Evolutionary conservation across 2,329 filamentous ascomycete genomes (phyloP).

Genomic region (Endothia cerciana): DNA sequence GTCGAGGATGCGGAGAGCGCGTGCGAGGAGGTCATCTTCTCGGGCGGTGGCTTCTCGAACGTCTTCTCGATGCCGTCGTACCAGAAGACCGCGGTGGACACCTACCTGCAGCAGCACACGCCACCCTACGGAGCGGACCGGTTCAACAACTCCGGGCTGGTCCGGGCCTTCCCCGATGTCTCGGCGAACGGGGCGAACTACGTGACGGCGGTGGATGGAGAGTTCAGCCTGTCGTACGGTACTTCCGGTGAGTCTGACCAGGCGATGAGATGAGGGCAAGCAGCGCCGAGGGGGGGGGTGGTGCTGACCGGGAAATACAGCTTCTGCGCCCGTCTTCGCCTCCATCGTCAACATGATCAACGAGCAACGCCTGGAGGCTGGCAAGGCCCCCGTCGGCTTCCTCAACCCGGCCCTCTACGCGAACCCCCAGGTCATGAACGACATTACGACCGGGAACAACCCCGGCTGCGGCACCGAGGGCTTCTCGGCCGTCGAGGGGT

Average conservation of each 20-base stretch:
- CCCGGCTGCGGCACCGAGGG: constrained; percentile 17
- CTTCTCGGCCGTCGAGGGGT: constrained; percentile 15
- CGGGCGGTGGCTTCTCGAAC: constrained; percentile 54
- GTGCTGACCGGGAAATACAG: constrained; percentile 22
- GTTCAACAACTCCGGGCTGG: constrained; percentile 50
- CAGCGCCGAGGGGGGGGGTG: neutral
- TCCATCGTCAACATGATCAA: constrained; percentile 43
- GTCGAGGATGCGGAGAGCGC: constrained; percentile 47
- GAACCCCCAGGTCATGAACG: constrained; percentile 27
- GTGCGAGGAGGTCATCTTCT: constrained; percentile 50
- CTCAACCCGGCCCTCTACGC: constrained; percentile 41
- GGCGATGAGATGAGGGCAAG: neutral
- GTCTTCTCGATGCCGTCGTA: constrained; percentile 52
- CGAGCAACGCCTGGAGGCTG: constrained; percentile 40
- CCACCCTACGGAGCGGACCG: constrained; percentile 47
- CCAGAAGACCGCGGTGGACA: constrained; percentile 45
- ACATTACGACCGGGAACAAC: constrained; percentile 7
- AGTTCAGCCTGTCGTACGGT: constrained; percentile 49
- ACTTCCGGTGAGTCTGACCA: constrained; percentile 43
- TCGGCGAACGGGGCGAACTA: constrained; percentile 49
- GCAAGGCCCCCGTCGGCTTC: constrained; percentile 43
- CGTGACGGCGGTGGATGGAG: constrained; percentile 47
- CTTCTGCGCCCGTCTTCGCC: constrained; percentile 41
- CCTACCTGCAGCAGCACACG: constrained; percentile 47
- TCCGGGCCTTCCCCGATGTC: constrained; percentile 54